A percentile compares a stretch with the other conserved stretches of the same genome.
phyloP scores from a whole-genome alignment of 352 stramenopile species.

The Phytophthora ohioensis region DNA sequence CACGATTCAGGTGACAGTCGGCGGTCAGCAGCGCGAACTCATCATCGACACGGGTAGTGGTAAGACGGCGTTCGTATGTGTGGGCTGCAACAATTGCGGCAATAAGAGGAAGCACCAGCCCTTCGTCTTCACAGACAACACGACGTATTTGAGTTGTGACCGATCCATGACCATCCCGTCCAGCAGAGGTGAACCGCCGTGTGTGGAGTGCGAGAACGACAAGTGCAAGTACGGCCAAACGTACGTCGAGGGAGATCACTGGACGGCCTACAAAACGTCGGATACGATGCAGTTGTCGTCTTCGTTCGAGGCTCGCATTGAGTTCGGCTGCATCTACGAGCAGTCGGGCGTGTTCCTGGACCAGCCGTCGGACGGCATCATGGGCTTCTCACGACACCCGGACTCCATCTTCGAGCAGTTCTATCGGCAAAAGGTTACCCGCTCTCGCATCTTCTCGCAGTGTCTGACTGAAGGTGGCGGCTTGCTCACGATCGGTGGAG shows the following conservation, averaged over 20 bases:
- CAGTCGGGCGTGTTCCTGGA: slow-evolving; percentile 93
- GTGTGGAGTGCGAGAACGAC: slow-evolving; percentile 50
- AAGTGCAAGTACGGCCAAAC: slow-evolving; percentile 92
- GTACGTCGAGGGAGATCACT: slow-evolving; percentile 95
- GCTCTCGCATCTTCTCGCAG: slow-evolving; percentile 92
- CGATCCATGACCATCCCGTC: slow-evolving; percentile 34
- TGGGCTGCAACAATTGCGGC: slow-evolving; percentile 90
- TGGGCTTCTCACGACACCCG: slow-evolving; percentile 94
- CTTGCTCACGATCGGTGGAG: slow-evolving; percentile 93
- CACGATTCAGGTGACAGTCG: slow-evolving; percentile 74
- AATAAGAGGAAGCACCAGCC: slow-evolving; percentile 83
- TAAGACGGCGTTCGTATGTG: slow-evolving; percentile 96
- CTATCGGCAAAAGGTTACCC: slow-evolving; percentile 81
- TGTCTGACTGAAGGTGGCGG: slow-evolving; percentile 93
- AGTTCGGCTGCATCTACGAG: slow-evolving; percentile 95
- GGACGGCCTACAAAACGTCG: slow-evolving; percentile 90
- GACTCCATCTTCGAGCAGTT: slow-evolving; percentile 94
- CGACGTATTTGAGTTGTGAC: slow-evolving; percentile 61
- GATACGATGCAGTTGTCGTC: slow-evolving; percentile 72
- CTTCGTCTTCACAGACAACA: slow-evolving; percentile 61
- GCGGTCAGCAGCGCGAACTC: slow-evolving; percentile 76
- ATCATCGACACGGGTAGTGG: slow-evolving; percentile 97
- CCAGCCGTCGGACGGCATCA: slow-evolving; percentile 96
- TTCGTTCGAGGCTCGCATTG: slow-evolving; percentile 60
- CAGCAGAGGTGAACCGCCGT: slow-evolving; percentile 28